phyloP scores from a whole-genome alignment of 495 filamentous ascomycete genomes.

The Aspergillus indologenus region DNA sequence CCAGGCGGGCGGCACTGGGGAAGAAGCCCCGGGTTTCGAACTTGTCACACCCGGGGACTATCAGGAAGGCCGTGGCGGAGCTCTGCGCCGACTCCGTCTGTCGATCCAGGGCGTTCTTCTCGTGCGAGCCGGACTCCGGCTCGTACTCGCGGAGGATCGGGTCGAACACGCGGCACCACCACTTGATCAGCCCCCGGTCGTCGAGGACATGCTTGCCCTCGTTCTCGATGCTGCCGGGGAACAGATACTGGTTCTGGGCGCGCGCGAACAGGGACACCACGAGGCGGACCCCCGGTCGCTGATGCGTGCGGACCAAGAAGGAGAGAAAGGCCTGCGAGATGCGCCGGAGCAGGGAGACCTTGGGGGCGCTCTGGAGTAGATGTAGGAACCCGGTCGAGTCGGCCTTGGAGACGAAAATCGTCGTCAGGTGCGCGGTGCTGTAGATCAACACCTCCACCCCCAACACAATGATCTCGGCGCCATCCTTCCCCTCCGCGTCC shows the following conservation, averaged over 20 bases:
- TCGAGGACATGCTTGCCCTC: constrained; percentile 86
- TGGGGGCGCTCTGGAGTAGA: constrained; percentile 56
- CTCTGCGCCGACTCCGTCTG: constrained; percentile 34
- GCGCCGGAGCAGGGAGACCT: constrained; percentile 68
- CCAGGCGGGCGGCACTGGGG: constrained; percentile 42
- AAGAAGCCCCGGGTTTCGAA: constrained; percentile 67
- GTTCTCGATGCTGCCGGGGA: constrained; percentile 87
- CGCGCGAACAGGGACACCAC: constrained; percentile 91
- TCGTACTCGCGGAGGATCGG: constrained; percentile 57
- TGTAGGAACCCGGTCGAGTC: constrained; percentile 90
- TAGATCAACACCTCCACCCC: constrained; percentile 65
- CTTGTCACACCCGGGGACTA: constrained; percentile 80
- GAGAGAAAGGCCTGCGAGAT: constrained; percentile 73
- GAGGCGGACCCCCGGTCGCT: constrained; percentile 64
- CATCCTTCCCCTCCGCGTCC: constrained; percentile 31
- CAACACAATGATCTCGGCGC: constrained; percentile 55
- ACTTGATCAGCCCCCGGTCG: constrained; percentile 82
- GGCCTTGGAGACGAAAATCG: constrained; percentile 92
- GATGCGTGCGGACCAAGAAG: constrained; percentile 64
- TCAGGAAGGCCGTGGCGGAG: constrained; percentile 66
- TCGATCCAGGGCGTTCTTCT: constrained; percentile 42
- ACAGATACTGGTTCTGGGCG: constrained; percentile 91
- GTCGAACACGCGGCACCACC: constrained; percentile 90
- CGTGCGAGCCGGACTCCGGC: constrained; percentile 38
- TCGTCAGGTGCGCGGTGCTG: constrained; percentile 73